Conservation (phyloP, 331 rosid species). For the Dryas integrifolia region DNA sequence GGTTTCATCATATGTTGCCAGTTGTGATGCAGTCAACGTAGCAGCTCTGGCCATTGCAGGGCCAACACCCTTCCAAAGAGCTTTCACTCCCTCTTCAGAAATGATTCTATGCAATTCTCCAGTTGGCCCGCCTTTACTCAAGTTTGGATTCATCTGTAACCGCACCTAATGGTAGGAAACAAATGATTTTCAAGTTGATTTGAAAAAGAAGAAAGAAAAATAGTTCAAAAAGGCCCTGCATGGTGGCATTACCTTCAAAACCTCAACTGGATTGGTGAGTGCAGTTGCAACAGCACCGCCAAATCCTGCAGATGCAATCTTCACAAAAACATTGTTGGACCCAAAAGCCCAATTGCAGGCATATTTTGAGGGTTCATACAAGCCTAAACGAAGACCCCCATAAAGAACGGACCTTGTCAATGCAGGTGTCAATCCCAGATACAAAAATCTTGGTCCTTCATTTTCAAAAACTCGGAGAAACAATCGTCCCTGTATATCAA, state of each 20-base stretch:
- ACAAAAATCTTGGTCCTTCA: slow-evolving; percentile 85
- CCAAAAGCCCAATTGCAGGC: slow-evolving; percentile 78
- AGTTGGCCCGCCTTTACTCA: slow-evolving; percentile 51
- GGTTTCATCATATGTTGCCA: slow-evolving; percentile 89
- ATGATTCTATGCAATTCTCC: slow-evolving; percentile 57
- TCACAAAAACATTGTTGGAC: slow-evolving; percentile 71
- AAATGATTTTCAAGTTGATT: slow-evolving; percentile 24
- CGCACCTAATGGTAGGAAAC: slow-evolving; percentile 62
- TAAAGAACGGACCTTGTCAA: slow-evolving; percentile 84
- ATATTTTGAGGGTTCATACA: slow-evolving; percentile 89
- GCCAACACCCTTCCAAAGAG: slow-evolving; percentile 91
- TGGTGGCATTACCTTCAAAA: slow-evolving; percentile 61
- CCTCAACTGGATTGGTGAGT: slow-evolving; percentile 86
- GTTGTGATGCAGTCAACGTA: slow-evolving; percentile 88
- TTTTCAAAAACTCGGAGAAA: slow-evolving; percentile 53
- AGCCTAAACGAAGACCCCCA: slow-evolving; percentile 95
- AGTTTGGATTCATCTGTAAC: slow-evolving; percentile 78
- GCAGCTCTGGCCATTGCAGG: slow-evolving; percentile 97
- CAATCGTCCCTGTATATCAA: slow-evolving; percentile 59
- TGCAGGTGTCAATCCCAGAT: slow-evolving; percentile 83
- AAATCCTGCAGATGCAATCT: slow-evolving; percentile 80
- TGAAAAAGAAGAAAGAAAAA: slow-evolving; percentile 11
- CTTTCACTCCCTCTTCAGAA: slow-evolving; percentile 74
- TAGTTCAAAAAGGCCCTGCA: slow-evolving; percentile 4
- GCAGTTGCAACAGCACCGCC: slow-evolving; percentile 80